Evolutionary conservation across 75 land plant genomes (phyloP), one percentile per base, ranked within the genome.

Genomic region (Larix kaempferi): DNA sequence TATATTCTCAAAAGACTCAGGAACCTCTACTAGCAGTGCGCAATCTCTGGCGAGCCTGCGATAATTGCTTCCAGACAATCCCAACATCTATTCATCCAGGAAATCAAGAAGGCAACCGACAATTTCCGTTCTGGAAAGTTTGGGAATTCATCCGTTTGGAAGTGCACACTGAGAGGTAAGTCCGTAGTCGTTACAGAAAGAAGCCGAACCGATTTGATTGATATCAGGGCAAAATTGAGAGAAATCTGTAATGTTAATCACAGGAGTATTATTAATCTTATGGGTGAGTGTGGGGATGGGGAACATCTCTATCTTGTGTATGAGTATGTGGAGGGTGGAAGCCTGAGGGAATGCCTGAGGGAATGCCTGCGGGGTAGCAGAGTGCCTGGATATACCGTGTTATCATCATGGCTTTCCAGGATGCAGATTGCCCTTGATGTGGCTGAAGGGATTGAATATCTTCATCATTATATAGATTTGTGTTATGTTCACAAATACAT

Each of bases 401-500:
- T 82, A 17, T 66, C 76, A 17, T 57, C 63, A 14, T 82, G 83
- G 83, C 71, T 57, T 54, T 71, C 75, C 6, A 41, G 83, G 37
- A 23, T 82, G 54, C 83, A 72, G 73, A 74, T 82, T 57, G 83
- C 83, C 23, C 25, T 79, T 4, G 83, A 82, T 79, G 64, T 79
- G 11, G 83, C 83, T 1, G 56, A 79, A 59, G 82, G 75, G 23
- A 81, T 82, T 25, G 83, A 82, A 75, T 82, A 82, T 52, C 33
- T 82, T 52, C 83, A 82, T 57, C 78, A 80, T 76, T 25, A 56
- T 49, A 63, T 22, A 35, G 57, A 25, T 26, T 26, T 39, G 2
- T 8, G 26, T 57, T 56, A 56, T 57, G 82, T 80, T 26, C 83
- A 82, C 29, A 82, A 82, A 33, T 29, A 78, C 37, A 49, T 82